Percentiles rank a stretch among this genome's conserved stretches.
Evolutionary conservation across 1,284 basidiomycete species (phyloP).

Genomic region (Boletus smithii): DNA sequence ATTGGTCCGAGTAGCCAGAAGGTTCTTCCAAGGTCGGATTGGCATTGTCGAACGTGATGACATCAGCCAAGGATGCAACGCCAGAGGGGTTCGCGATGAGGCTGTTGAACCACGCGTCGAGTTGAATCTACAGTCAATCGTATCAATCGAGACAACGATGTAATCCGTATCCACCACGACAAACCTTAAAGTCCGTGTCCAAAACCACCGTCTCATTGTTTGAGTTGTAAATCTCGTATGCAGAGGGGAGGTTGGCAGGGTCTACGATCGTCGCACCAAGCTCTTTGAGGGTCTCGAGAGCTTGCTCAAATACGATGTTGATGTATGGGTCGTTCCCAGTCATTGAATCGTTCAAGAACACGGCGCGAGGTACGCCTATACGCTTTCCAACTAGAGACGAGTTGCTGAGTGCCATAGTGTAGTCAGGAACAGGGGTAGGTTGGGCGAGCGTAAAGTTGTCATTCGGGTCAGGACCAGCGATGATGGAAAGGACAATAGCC

Average conservation of each 20-base stretch:
- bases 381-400: constrained; percentile 53
- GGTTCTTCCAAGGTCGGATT: constrained; percentile 51
- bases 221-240: constrained; percentile 47
- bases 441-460: constrained; percentile 63
- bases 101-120: constrained; percentile 46
- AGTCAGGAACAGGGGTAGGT: constrained; percentile 53
- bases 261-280: constrained; percentile 62
- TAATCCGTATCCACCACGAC: not conserved
- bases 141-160: not conserved
- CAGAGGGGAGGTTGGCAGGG: constrained; percentile 58
- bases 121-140: constrained; percentile 40
- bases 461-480: constrained; percentile 56
- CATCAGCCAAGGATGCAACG: constrained; percentile 49
- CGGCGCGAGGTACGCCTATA: constrained; percentile 55
- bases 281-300: constrained; percentile 43
- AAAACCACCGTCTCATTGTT: constrained; percentile 55
- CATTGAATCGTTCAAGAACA: constrained; percentile 45
- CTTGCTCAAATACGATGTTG: constrained; percentile 47
- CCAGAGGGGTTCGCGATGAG: constrained; percentile 50
- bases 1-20: constrained; percentile 46
- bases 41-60: constrained; percentile 54
- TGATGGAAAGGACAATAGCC: constrained; percentile 54
- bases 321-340: constrained; percentile 43
- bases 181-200: constrained; percentile 56
- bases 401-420: constrained; percentile 46